These are phyloP conservation scores for Exserohilum rostratum DNA, from an alignment of 2,329 filamentous ascomycete species.

Conservation along the genomic window DNA sequence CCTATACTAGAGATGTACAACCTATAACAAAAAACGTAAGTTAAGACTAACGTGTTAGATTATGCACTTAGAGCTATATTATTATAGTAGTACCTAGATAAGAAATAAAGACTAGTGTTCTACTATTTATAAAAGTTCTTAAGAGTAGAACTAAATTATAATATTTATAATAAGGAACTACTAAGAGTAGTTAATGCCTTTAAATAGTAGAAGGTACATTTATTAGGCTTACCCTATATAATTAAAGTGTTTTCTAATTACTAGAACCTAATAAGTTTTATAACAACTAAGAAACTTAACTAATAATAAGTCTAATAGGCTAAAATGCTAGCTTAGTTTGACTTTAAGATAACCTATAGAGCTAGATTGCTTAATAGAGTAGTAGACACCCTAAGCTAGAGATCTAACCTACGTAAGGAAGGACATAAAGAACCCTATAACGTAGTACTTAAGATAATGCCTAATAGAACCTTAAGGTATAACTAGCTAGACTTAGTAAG, in stretches of 20 bases:
- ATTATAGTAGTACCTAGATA: background rate
- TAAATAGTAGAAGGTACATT: no score
- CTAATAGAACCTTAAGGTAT: background rate
- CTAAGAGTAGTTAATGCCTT: background rate
- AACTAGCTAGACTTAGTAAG: background rate
- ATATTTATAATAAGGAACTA: conserved; percentile 21
- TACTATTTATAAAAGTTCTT: conserved; percentile 28
- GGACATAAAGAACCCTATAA: background rate
- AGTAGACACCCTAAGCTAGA: background rate
- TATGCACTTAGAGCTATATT: background rate
- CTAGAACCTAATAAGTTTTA: conserved; percentile 13
- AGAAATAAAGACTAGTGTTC: conserved; percentile 24
- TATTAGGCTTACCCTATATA: no score
- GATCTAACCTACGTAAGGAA: background rate
- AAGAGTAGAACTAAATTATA: conserved; percentile 12
- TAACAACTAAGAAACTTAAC: conserved; percentile 5
- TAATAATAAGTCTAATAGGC: conserved; percentile 1
- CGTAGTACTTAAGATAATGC: background rate
- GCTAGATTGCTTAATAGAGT: background rate
- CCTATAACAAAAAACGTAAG: background rate
- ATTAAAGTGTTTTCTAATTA: conserved; percentile 19
- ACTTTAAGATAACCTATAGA: conserved; percentile 7
- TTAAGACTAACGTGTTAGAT: conserved; percentile 5
- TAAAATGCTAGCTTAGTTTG: conserved; percentile 2
- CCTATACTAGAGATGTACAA: background rate